Base-by-base conservation (phyloP, 371 early-diverging fungal species). In the Nematocida minor region DNA sequence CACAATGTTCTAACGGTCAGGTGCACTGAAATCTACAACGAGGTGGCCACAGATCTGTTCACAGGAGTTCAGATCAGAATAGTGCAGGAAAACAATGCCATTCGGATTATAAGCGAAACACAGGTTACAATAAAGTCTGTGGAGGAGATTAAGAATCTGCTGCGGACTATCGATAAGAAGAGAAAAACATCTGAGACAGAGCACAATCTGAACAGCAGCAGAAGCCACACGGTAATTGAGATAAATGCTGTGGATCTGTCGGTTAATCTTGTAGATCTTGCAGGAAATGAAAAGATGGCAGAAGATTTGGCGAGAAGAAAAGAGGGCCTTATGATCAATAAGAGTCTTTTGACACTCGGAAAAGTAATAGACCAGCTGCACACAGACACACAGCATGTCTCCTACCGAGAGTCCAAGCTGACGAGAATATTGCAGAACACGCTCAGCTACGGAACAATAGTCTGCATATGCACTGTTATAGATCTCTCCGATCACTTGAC, bases 181-280 rank as follows among this genome's bases (percentile, higher is more conserved):
- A 89, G 94, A 22, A 91, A 90, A 69, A 86, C 90, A 47, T 88
- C 90, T 4, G 86, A 88, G 4, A 94, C 91, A 16, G 90, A 92
- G 81, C 93, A 90, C 85, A 93, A 94, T 83, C 87, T 88, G 63
- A 88, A 89, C 40, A 90, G 90, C 68, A 91, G 91, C 60, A 89
- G 94, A 70, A 89, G 91, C 4, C 95, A 95, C 82, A 91, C 94
- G 0, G 89, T 95, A 22, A 90, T 94, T 68, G 90, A 91, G 55
- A 89, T 95, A 83, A 86, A 64, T 69, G 82, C 47, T 79, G 84
- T 20, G 82, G 86, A 60, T n/a, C 53, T 67, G 22, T 27, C 60
- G 18, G 89, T 92, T 49, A 82, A 80, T 54, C 67, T 86, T 55
- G 84, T 86, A n/a, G 84, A 86, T 66, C 66, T 82, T 14, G 84